Evolutionary conservation across 352 stramenopile species (phyloP), one percentile per base, ranked within the genome.

Genomic region (Thalassiosira mediterranea): DNA sequence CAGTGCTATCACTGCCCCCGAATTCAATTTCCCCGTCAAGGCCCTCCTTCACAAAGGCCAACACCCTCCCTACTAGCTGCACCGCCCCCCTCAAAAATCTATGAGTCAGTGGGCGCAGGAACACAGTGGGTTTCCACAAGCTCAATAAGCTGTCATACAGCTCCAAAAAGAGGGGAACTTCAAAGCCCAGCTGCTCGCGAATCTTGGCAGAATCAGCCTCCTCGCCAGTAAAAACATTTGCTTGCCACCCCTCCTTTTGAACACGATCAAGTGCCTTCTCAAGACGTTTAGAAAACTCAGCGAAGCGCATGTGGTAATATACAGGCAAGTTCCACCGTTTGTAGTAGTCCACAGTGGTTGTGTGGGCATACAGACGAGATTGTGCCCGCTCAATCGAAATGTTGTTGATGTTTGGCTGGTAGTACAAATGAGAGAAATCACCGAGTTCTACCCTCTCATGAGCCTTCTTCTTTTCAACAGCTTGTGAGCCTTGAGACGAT

Each of bases 311-410:
- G 46, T 93, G 87, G 58, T 93, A 93, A 59, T 93, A 93, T 48
- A 93, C 91, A 29, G 87, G 85, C 25, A 93, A 60, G 37, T 90
- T 93, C 87, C 87, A 93, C 34, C 77, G 78, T 56, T 90, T 91
- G 5, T 77, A 87, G 79, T 90, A 93, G 42, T 93, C 87, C 21
- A 82, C 71, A 7, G 87, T 93, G 31, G 84, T 86, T 3, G 76
- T 54, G 66, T 93, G 87, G 8, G 37, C 17, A 57, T 89, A 91
- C 7, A 93, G 76, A 17, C 87, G 71, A 32, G 79, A 48, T 67
- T 93, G 87, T 2, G 81, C 85, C 11, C 37, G 38, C 57, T 79
- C 44, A 23, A 90, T 88, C n/a, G 69, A 73, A 38, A 66, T 42
- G 1, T 48, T 0, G 11, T 56, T 59, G 23, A 89, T 74, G 4